Evolutionary conservation across 495 filamentous ascomycete species (phyloP), one percentile per base, ranked within the genome.

Genomic region (Aspergillus cristatus): DNA sequence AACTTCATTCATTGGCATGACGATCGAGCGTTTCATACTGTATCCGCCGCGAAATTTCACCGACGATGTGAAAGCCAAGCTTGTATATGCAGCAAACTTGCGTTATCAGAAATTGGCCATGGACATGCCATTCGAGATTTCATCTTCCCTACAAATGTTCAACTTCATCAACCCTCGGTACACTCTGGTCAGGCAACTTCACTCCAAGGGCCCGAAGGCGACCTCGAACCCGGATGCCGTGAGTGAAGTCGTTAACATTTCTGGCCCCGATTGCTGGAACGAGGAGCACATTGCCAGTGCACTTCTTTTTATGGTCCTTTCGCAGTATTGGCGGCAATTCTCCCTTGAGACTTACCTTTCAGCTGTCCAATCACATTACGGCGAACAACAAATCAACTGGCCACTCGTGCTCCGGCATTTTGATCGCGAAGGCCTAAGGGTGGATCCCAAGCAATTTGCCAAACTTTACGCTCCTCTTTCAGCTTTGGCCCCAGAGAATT

Each of bases 241-340:
- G 39, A 73, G 65, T 48, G 75, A 84, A 28, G 62, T 85, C 31
- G 75, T 89, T 30, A 75, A 68, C 34, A 67, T 74, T n/a, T 72
- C 76, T 38, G 71, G 78, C 25, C 76, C 72, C 34, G 74, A 80
- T 32, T 75, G 80, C 34, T 75, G 91, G 49, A 76, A 70, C 45
- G 89, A 95, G 55, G 79, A 79, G 47, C 82, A 94, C 49, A 75
- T 97, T 29, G 81, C 86, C 7, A 74, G 74, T 37, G 84, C 82
- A 3, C 66, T 99, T 33, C 75, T 93, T 13, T 94, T 85, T 57
- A 81, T 94, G 67, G 76, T 86, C 26, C 67, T 80, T 36, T 80
- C 80, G 1, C 77, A 80, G 34, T 69, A 77, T 45, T 71, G 67
- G 48, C 70, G 67, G 25, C 72, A 71, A 13, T 87, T 87, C 56